Evolutionary conservation across 352 stramenopile species (phyloP), one percentile per base, ranked within the genome.

Genomic region (Globisporangium takayamanum): DNA sequence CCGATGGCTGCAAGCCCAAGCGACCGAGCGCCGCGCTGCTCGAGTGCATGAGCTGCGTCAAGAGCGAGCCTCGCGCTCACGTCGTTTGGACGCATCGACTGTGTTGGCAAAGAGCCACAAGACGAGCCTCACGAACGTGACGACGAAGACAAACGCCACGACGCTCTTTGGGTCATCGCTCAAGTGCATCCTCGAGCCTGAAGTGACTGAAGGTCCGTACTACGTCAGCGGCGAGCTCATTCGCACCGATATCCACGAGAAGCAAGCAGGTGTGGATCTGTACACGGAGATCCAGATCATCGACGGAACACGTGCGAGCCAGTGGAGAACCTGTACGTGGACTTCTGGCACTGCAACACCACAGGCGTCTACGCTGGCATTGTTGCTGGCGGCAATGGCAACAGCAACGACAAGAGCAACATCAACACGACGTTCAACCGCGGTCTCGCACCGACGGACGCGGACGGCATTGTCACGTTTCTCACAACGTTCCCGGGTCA

Each of bases 271-370:
- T 1, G 22, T 64, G 15, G 59, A 64, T n/a, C 52, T 59, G 12
- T 55, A 55, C 51, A 51, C 53, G 0, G 59, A 64, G 44, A 45
- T 64, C 36, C 59, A 64, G 47, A 45, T 64, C 46, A 55, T 64
- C 33, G 59, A 64, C 46, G 51, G 26, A 55, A 64, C 59, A 64
- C 59, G 14, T 59, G 59, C 37, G 14, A 50, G 36, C 59, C 59
- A 4, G 51, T 64, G 3, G 14, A 54, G 46, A 50, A 55, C 16
- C 25, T 64, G 15, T 64, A 55, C 59, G 37, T 59, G 2, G 46
- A 64, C 45, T 58, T 64, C 37, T 64, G 52, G 52, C 51, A 64
- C 52, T 60, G 59, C 52, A 60, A 64, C 53, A 10, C 51, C 28
- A 64, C 52, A 8, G 59, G 59, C 28, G 59, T 64, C 28, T 64